These are phyloP conservation scores for Trametes cingulata DNA, from an alignment of 768 basidiomycete species.

Conservation along the genomic window DNA sequence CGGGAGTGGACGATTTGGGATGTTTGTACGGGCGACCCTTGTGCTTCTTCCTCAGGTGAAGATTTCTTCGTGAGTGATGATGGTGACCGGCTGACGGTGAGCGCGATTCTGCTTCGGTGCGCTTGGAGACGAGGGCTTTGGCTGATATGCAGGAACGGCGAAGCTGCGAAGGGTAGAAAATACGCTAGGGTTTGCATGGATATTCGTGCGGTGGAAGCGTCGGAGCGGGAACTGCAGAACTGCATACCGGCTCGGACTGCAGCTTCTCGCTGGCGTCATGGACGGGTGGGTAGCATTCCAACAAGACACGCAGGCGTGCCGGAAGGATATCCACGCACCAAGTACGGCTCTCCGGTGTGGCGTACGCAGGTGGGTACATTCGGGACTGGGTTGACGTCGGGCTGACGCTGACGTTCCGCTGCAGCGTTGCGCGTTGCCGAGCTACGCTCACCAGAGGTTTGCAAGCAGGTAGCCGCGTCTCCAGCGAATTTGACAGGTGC, in stretches of 20 bases:
- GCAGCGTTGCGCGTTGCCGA: not conserved
- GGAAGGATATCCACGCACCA: not conserved
- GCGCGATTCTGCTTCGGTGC: too few species aligned
- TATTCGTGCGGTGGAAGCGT: not conserved
- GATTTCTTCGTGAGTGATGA: too few species aligned
- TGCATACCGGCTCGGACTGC: not conserved
- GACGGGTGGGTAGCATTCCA: not conserved
- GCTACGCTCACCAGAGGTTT: too few species aligned
- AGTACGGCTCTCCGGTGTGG: slow-evolving; percentile 3
- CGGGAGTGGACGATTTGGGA: too few species aligned
- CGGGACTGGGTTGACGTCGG: not conserved
- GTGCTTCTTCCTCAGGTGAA: too few species aligned
- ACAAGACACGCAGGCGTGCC: not conserved
- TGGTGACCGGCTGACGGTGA: too few species aligned
- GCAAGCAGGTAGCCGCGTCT: too few species aligned
- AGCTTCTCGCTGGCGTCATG: not conserved
- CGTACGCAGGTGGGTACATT: not conserved
- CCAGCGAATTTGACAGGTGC: not conserved
- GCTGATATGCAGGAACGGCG: not conserved
- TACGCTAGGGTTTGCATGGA: not conserved
- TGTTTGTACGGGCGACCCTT: too few species aligned
- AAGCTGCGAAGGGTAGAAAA: not conserved
- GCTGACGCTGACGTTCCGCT: not conserved
- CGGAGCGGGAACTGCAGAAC: not conserved
- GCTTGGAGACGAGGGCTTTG: too few species aligned